Percentiles rank a stretch among this genome's conserved stretches.
Evolutionary conservation across 2,329 filamentous ascomycete genomes (phyloP).

Genomic region (Knufia petricola): DNA sequence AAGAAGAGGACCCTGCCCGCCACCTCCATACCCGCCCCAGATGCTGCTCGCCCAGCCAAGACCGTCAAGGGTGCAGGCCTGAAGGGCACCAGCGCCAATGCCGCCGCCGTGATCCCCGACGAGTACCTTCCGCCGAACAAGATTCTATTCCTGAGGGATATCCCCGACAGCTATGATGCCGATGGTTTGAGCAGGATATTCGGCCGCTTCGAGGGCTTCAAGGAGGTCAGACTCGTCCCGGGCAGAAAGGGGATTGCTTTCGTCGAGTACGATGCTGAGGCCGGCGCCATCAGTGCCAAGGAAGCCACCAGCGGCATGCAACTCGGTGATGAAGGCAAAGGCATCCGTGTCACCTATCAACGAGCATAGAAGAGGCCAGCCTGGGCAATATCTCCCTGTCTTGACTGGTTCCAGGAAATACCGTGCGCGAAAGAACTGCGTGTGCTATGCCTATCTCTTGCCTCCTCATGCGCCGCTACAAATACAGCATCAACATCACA

Average conservation of each 20-base stretch:
- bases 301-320: slow-evolving; percentile 82
- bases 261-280: slow-evolving; percentile 88
- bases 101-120: slow-evolving; percentile 74
- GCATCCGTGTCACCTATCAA: slow-evolving; percentile 94
- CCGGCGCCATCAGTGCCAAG: slow-evolving; percentile 84
- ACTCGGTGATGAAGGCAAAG: slow-evolving; percentile 62
- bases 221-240: slow-evolving; percentile 81
- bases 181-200: slow-evolving; percentile 74
- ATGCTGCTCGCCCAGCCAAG: slow-evolving; percentile 41
- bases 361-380: too few species aligned
- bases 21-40: slow-evolving; percentile 38
- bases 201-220: slow-evolving; percentile 83
- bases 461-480: slow-evolving; percentile 4
- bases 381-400: too few species aligned
- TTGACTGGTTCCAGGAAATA: too few species aligned
- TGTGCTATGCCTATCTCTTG: too few species aligned
- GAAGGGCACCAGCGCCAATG: slow-evolving; percentile 61
- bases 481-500: neutral
- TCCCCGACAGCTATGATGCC: slow-evolving; percentile 77
- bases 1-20: slow-evolving; percentile 54
- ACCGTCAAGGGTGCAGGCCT: slow-evolving; percentile 61
- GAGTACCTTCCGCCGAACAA: slow-evolving; percentile 97
- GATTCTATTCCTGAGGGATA: slow-evolving; percentile 85
- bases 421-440: too few species aligned
- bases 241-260: slow-evolving; percentile 84